Evolutionary conservation across 345 rosid species (phyloP).

Genomic region (Sonneratia alba): DNA sequence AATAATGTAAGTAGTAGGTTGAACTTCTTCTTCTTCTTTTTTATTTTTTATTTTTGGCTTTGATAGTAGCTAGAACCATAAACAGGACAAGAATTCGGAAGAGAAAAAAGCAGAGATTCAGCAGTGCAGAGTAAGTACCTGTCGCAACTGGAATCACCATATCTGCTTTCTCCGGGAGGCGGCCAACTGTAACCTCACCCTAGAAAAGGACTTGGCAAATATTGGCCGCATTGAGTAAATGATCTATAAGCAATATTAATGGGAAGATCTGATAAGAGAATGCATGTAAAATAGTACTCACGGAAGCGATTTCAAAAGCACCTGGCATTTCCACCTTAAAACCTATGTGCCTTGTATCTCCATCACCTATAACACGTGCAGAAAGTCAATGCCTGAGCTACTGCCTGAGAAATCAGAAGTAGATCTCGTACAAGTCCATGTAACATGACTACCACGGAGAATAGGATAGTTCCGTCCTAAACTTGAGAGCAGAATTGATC

Average conservation of each 20-base stretch:
- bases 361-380: slow-evolving; percentile 46
- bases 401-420: neutral
- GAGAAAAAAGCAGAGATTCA: neutral
- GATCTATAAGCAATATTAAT: neutral
- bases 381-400: neutral
- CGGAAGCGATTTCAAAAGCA: slow-evolving; percentile 68
- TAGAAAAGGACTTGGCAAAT: slow-evolving; percentile 10
- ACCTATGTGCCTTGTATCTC: slow-evolving; percentile 77
- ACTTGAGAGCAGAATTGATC: neutral
- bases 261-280: neutral
- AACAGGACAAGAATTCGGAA: neutral
- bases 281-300: slow-evolving; percentile 20
- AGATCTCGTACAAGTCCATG: neutral
- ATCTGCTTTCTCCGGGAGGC: slow-evolving; percentile 72
- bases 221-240: neutral
- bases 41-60: too few species aligned
- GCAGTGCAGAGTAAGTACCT: slow-evolving; percentile 24
- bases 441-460: neutral
- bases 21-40: neutral
- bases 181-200: slow-evolving; percentile 65
- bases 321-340: slow-evolving; percentile 61
- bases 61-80: neutral
- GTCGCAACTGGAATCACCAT: slow-evolving; percentile 89
- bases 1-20: neutral
- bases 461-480: neutral